Conservation (phyloP, 106 monocot species). For the Platanthera guangdongensis region DNA sequence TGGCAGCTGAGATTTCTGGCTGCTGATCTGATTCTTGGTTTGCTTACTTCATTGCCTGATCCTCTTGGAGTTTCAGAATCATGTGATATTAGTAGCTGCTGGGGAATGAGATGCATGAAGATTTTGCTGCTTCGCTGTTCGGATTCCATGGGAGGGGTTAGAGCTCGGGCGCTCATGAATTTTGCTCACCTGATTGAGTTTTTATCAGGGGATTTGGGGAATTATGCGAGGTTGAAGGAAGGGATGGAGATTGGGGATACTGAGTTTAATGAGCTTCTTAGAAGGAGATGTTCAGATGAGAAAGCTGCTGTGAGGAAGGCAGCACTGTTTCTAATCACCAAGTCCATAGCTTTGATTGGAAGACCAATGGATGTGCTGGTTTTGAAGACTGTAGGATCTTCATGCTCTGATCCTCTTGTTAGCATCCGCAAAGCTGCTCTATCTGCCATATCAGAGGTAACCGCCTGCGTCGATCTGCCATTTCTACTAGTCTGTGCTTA, state of each 20-base stretch:
- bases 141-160: conserved; percentile 45
- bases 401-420: conserved; percentile 88
- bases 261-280: conserved; percentile 44
- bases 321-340: conserved; percentile 60
- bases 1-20: conserved; percentile 56
- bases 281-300: conserved; percentile 67
- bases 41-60: conserved; percentile 50
- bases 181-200: conserved; percentile 42
- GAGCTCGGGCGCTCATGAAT: conserved; percentile 78
- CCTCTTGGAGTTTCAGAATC: conserved; percentile 18
- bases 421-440: conserved; percentile 89
- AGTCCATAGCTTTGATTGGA: conserved; percentile 44
- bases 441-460: conserved; percentile 80
- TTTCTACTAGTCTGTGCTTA: background rate
- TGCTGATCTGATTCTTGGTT: conserved; percentile 59
- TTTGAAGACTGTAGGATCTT: conserved; percentile 46
- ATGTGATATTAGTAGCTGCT: conserved; percentile 7
- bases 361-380: conserved; percentile 47
- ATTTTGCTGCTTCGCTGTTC: conserved; percentile 55
- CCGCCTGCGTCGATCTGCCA: no score
- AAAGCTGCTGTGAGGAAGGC: conserved; percentile 94
- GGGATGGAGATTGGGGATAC: conserved; percentile 18
- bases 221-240: conserved; percentile 22
- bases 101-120: conserved; percentile 48
- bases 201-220: conserved; percentile 32